Percentiles rank a stretch among this genome's conserved stretches.
Evolutionary conservation across 2,329 filamentous ascomycete species (phyloP).

Genomic region (Bipolaris gigantea): DNA sequence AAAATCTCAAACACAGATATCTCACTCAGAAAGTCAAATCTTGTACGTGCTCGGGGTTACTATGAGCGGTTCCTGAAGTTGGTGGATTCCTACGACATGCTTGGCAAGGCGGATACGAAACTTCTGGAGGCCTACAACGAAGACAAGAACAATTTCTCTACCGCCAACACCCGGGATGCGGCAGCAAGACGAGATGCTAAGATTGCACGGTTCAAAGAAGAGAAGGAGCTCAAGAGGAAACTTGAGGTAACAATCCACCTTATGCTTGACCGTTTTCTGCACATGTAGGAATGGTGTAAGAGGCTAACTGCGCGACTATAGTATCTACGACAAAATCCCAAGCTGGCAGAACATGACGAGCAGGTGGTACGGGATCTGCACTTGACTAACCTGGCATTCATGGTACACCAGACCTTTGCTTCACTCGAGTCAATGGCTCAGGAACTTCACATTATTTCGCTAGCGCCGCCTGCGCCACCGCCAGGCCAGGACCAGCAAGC

Average conservation of each 20-base stretch:
- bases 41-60: conserved; percentile 66
- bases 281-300: conserved; percentile 13
- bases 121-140: conserved; percentile 75
- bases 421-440: conserved; percentile 83
- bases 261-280: conserved; percentile 7
- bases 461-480: conserved; percentile 63
- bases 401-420: conserved; percentile 79
- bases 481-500: conserved; percentile 40
- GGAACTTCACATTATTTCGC: conserved; percentile 79
- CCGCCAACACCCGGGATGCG: conserved; percentile 67
- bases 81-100: conserved; percentile 76
- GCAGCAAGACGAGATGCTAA: conserved; percentile 77
- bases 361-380: conserved; percentile 79
- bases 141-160: conserved; percentile 70
- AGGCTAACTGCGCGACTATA: conserved; percentile 41
- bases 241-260: conserved; percentile 61
- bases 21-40: conserved; percentile 57
- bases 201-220: conserved; percentile 79
- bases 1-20: conserved; percentile 62
- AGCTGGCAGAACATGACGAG: conserved; percentile 72
- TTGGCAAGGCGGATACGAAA: conserved; percentile 65
- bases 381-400: conserved; percentile 72
- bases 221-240: conserved; percentile 81
- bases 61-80: conserved; percentile 80
- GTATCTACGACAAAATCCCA: conserved; percentile 63